phyloP scores from a whole-genome alignment of 176 grass and related monocot species.

The Ananas comosus region DNA sequence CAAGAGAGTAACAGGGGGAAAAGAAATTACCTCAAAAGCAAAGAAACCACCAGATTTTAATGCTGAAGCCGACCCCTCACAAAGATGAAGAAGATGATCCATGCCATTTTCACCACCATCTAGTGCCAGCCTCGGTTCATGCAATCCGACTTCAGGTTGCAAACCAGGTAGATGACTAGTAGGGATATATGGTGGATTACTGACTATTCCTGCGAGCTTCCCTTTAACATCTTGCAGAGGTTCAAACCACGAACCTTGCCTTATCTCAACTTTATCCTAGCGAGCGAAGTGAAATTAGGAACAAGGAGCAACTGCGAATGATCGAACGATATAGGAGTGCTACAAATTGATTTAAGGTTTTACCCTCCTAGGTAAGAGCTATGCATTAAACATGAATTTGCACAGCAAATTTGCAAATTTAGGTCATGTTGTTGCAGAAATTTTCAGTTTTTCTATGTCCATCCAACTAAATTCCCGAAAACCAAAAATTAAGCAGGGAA shows the following conservation, averaged over 20 bases:
- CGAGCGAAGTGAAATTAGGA: conserved; percentile 7
- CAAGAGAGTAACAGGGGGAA: neutral
- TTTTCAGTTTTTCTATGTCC: neutral
- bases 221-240: conserved; percentile 64
- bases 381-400: neutral
- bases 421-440: neutral
- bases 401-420: neutral
- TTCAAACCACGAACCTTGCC: conserved; percentile 74
- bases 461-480: too few species aligned
- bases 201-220: conserved; percentile 69
- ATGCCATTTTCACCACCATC: conserved; percentile 72
- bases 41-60: conserved; percentile 84
- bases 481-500: too few species aligned
- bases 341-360: neutral
- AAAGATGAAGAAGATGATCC: conserved; percentile 75
- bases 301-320: neutral
- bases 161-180: conserved; percentile 57
- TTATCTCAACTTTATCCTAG: conserved; percentile 81
- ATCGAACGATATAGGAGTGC: neutral
- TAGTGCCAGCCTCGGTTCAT: conserved; percentile 76
- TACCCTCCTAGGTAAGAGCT: neutral
- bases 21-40: conserved; percentile 67
- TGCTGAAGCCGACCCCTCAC: conserved; percentile 49
- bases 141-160: conserved; percentile 86
- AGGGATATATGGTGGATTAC: conserved; percentile 93